Percentiles rank a stretch among this genome's conserved stretches.
Evolutionary conservation across 441 rosid species (phyloP).

Genomic region (Mallotus repandus): DNA sequence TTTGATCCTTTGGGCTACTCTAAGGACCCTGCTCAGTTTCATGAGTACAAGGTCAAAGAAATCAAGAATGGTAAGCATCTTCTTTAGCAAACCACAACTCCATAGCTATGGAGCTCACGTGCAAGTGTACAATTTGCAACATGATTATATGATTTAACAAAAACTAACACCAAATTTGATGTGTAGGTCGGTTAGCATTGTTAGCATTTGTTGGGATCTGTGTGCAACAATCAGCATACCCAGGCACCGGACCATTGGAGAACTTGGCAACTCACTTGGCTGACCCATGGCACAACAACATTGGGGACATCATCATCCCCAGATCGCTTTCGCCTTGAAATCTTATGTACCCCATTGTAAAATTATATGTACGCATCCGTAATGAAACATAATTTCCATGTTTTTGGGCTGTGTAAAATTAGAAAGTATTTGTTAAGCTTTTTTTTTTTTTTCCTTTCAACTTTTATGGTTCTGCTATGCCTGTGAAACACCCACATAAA

Average conservation of each 20-base stretch:
- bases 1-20: conserved; percentile 98
- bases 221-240: conserved; percentile 95
- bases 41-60: conserved; percentile 84
- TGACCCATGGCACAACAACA: conserved; percentile 99
- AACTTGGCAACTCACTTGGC: conserved; percentile 92
- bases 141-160: background rate
- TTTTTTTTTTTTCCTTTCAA: too few relatives aligned
- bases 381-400: conserved; percentile 21
- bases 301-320: conserved; percentile 79
- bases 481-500: too few relatives aligned
- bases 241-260: conserved; percentile 98
- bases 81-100: background rate
- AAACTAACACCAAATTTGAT: background rate
- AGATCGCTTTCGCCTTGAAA: conserved; percentile 32
- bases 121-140: too few relatives aligned
- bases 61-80: conserved; percentile 53
- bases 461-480: too few relatives aligned
- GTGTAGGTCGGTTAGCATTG: conserved; percentile 77
- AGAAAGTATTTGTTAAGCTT: background rate
- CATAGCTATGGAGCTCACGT: too few relatives aligned
- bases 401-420: conserved; percentile 14
- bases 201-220: conserved; percentile 93
- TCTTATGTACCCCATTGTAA: conserved; percentile 15
- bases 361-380: conserved; percentile 30
- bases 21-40: conserved; percentile 87